A percentile compares a stretch with the other conserved stretches of the same genome.
Evolutionary conservation across 2,329 filamentous ascomycete genomes (phyloP).

Genomic region (Colletotrichum sp.): DNA sequence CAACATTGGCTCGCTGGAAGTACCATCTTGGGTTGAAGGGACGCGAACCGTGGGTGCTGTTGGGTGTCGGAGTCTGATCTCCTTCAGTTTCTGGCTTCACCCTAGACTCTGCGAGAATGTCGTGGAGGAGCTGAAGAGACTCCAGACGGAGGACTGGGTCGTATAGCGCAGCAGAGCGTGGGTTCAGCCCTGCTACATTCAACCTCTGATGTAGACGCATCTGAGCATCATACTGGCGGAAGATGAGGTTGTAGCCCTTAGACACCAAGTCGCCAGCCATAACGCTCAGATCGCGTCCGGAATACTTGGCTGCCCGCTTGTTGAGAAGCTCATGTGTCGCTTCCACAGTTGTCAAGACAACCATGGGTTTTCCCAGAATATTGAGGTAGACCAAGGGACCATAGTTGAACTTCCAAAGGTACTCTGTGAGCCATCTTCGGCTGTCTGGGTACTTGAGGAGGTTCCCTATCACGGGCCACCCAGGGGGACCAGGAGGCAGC

Average conservation of each 20-base stretch:
- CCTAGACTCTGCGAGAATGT: neutral
- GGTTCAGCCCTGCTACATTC: neutral
- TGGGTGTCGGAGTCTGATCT: too few species aligned
- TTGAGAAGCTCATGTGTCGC: constrained; percentile 7
- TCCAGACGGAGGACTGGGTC: neutral
- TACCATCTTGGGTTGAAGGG: neutral
- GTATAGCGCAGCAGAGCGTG: neutral
- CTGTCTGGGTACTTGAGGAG: neutral
- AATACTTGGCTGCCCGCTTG: neutral
- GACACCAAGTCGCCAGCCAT: neutral
- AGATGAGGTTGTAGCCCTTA: neutral
- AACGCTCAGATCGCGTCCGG: neutral
- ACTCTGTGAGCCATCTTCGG: neutral
- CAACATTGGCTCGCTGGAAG: neutral
- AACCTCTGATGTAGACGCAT: neutral
- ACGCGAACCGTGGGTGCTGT: neutral
- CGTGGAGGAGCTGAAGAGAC: neutral
- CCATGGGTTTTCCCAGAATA: neutral
- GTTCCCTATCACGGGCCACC: neutral
- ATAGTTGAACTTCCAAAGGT: neutral
- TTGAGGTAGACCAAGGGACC: neutral
- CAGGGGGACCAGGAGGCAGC: neutral
- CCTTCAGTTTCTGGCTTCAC: neutral
- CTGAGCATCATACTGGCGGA: neutral
- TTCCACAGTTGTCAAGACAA: constrained; percentile 2